Conservation (phyloP, 2,329 filamentous ascomycete genomes). For the Sclerotinia sclerotiorum region DNA sequence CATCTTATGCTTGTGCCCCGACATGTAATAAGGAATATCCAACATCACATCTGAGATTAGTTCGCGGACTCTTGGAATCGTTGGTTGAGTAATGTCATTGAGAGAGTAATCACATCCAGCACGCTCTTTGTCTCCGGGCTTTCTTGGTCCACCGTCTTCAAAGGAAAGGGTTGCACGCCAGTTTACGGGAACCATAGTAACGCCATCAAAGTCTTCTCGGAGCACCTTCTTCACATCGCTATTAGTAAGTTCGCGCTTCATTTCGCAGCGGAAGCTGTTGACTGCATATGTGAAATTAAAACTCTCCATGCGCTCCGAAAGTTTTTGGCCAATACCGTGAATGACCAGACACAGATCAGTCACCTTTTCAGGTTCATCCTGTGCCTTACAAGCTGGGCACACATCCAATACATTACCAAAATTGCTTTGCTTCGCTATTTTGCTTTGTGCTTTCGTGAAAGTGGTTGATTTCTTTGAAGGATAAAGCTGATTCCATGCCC, state of each 20-base stretch:
- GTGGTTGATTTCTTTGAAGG: constrained; percentile 38
- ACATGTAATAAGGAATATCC: constrained; percentile 97
- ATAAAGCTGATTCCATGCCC: constrained; percentile 73
- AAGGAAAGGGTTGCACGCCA: constrained; percentile 89
- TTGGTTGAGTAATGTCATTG: constrained; percentile 88
- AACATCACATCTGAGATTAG: constrained; percentile 98
- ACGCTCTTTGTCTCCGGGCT: constrained; percentile 52
- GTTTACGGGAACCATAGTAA: constrained; percentile 93
- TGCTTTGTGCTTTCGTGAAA: constrained; percentile 39
- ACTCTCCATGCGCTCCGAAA: constrained; percentile 90
- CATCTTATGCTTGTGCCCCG: constrained; percentile 94
- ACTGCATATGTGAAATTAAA: constrained; percentile 97
- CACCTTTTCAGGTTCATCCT: constrained; percentile 66
- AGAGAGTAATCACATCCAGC: constrained; percentile 66
- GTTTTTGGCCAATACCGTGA: constrained; percentile 94
- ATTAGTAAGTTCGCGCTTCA: constrained; percentile 80
- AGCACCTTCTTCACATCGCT: constrained; percentile 73
- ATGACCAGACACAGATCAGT: constrained; percentile 88
- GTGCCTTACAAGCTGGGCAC: constrained; percentile 61
- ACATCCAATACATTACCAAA: constrained; percentile 28
- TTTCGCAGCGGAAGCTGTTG: constrained; percentile 80
- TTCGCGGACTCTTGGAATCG: constrained; percentile 86
- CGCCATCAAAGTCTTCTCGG: constrained; percentile 74
- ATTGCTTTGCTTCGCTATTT: constrained; percentile 28
- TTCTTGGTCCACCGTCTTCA: constrained; percentile 70